Evolutionary conservation across 495 filamentous ascomycete species (phyloP), one percentile per base, ranked within the genome.

Genomic region (Talaromyces thailandensis): DNA sequence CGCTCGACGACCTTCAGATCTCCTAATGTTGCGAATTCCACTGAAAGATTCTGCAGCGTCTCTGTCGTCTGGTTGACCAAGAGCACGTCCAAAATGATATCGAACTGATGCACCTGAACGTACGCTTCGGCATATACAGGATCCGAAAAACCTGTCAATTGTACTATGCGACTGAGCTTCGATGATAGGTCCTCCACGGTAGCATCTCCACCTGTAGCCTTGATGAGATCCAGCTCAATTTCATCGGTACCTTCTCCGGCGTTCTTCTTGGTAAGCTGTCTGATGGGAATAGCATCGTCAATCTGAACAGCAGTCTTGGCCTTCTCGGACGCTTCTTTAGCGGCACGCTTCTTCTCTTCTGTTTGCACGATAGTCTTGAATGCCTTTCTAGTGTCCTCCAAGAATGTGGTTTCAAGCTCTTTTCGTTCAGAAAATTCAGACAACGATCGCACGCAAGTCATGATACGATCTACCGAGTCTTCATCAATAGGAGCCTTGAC

Each of bases 321-420:
- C 78, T 90, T 95, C 76, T 96, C 91, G 12, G 84, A 82, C 14
- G 92, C 93, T 66, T 90, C 93, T 75, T 97, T 93, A 0, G 88
- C 94, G 26, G 85, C 89, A 52, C 95, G 84, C 78, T 97, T 99
- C 85, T 93, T 94, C 76, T 99, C 95, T 70, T 98, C 95, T 5
- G 93, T 89, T 67, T 96, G 91, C 1, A 99, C 93, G 91, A 98
- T 97, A n/a, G 90, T 91, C 43, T 91, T 84, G 85, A 98, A 99
- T 1, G 95, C 95, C 71, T 94, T 93, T 65, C 92, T 85, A 0
- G 93, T 98, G 71, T 99, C 95, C 68, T 99, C 89, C 23, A 99
- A 81, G 80, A 97, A 98, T 16, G 94, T 92, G 3, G 84, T 85
- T 72, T 97, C 93, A 8, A 98, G 82, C 63, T 96, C 88, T 71